Evolutionary conservation across 2,329 filamentous ascomycete species (phyloP).

Genomic region (Alternaria sp.): DNA sequence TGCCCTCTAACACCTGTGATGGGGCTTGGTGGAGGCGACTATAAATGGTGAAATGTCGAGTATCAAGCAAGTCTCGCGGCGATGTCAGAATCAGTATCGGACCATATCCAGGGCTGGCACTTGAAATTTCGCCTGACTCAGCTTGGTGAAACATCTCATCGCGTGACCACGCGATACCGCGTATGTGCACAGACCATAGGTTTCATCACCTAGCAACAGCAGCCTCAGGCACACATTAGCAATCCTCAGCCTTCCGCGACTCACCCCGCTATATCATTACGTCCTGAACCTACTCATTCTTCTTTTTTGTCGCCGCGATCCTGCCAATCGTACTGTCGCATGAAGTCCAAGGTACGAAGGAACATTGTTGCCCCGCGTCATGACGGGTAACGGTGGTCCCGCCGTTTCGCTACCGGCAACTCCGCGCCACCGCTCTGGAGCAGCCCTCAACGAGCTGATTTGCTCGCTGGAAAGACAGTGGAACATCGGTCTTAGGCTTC

Average conservation of each 20-base stretch:
- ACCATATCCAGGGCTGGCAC: background rate
- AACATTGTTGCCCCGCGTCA: conserved; percentile 7
- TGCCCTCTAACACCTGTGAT: background rate
- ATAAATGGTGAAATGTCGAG: background rate
- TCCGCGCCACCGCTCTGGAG: conserved; percentile 21
- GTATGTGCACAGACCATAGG: conserved; percentile 20
- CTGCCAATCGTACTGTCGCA: background rate
- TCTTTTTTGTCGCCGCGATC: background rate
- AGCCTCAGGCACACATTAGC: conserved; percentile 28
- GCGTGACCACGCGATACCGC: conserved; percentile 31
- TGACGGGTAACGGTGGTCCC: conserved; percentile 6
- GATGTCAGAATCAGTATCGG: background rate
- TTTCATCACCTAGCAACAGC: conserved; percentile 18
- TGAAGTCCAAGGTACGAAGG: background rate
- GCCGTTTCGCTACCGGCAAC: conserved; percentile 13
- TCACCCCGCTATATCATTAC: background rate
- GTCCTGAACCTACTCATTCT: background rate
- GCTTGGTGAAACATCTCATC: conserved; percentile 9
- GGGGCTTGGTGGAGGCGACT: background rate
- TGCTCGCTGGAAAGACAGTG: conserved; percentile 27
- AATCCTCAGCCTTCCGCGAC: conserved; percentile 19
- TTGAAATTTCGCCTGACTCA: background rate
- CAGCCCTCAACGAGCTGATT: conserved; percentile 26
- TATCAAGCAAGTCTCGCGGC: background rate
- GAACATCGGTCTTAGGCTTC: conserved; percentile 25